Base-by-base conservation (phyloP, 2,329 filamentous ascomycete species). In the Fusarium phyllophilum region DNA sequence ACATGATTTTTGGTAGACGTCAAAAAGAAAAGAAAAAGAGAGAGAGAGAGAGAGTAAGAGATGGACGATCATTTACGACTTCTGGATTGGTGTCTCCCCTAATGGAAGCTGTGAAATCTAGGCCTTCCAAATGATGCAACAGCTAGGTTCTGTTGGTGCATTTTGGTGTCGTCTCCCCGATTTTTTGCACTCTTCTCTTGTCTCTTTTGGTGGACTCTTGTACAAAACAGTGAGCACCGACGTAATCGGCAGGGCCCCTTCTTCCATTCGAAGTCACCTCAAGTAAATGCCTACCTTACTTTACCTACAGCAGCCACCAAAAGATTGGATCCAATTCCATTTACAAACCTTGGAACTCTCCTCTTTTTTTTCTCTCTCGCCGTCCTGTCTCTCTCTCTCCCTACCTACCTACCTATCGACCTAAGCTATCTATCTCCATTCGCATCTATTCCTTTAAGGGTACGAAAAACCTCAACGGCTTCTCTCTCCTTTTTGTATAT, bases 71-170 rank as follows among this genome's bases (percentile, higher is more conserved):
- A 44, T 68, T 72, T 74, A 29, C 71, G 46, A 36, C 68, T 64
- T 72, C 29, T 51, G 67, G 71, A 64, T 46, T 62, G 58, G 62
- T 54, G 65, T 41, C 39, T 73, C 68, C 52, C 62, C 62, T 60
- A 68, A 74, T 75, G 52, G 70, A 75, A 75, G 73, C 73, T 65
- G 70, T 75, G 64, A 57, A 62, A 71, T 77, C 72, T 74, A 66
- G 65, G 31, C 63, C 59, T 62, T 74, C 45, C 66, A 65, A 68
- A 78, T 78, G 75, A 78, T 78, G 75, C 74, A 78, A 77, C 74
- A 49, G 64, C 60, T 42, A 7, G 51, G 51, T 55, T 38, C 24
- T 41, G 24, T 22, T 29, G 34, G 51, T 22, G 29, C 31, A 24
- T 24, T 24, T 45, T 58, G 55, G 31, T 67, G 58, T 59, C 46